Base-by-base conservation (phyloP, 23 red algal genomes). In the Rhodosorus marinus region DNA sequence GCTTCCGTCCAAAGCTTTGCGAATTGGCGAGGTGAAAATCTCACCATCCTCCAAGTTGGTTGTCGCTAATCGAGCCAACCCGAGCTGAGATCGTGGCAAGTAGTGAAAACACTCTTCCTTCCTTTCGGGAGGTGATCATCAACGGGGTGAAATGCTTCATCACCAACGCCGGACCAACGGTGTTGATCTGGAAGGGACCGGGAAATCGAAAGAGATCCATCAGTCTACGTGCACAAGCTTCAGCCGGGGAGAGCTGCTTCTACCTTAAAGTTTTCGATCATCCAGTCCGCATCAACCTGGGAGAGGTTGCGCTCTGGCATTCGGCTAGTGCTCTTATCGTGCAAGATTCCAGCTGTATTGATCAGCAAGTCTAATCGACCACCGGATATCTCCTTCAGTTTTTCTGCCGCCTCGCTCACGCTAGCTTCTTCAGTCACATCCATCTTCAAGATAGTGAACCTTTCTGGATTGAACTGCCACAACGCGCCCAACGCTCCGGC, bases 401-500 rank as follows among this genome's bases (percentile, higher is more conserved):
- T 4, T 3, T 56, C 24, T 20, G 52, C 52, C 8, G 6, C 17
- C 2, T 15, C 20, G 4, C 41, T 11, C 49, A 76, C 52, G 3
- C 57, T 57, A 6, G 35, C 57, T 43, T 82, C 77, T 31, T 69
- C 35, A 23, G 55, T 58, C 31, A 82, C 77, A 29, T 82, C 77
- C 34, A 69, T 23, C 22, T 27, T 22, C 25, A 71, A 29, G 29
- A 72, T 42, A 30, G 19, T 64, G 43, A 82, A 55, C 35, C 77
- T 56, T 42, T 50, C 53, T 28, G 66, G 66, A 54, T 67, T 80
- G 38, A 80, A 80, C 46, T 80, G 74, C 74, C 74, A 80, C 34
- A 82, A 59, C 20, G 66, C 77, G 9, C 41, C 34, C 29, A 65
- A 59, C 3, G 66, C 77, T 5, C 51, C 64, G 24, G 66, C 66